phyloP scores from a whole-genome alignment of 306 rosid genomes.

The Dalbergia cochinchinensis region DNA sequence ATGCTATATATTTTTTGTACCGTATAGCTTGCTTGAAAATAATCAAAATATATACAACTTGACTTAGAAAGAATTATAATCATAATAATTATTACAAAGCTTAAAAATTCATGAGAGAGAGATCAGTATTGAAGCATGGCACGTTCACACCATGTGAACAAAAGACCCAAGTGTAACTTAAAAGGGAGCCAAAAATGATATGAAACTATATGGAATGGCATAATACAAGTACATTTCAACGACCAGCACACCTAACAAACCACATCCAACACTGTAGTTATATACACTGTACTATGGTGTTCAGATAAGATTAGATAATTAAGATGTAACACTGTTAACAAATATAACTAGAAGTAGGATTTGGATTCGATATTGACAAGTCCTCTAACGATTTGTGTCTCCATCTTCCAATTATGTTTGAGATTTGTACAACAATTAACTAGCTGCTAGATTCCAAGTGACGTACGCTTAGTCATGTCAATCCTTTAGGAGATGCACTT shows the following conservation, averaged over 20 bases:
- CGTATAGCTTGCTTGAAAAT: background rate
- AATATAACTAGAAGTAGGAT: slow-evolving; percentile 26
- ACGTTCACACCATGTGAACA: background rate
- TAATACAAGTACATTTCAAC: background rate
- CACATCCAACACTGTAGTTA: background rate
- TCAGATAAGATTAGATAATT: background rate
- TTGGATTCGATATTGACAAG: slow-evolving; percentile 41
- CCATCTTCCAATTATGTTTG: slow-evolving; percentile 36
- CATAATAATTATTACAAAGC: too few relatives aligned
- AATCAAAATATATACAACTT: background rate
- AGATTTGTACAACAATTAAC: slow-evolving; percentile 39
- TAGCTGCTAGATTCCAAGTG: slow-evolving; percentile 24
- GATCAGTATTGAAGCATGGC: background rate
- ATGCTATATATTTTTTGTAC: background rate
- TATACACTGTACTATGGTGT: background rate
- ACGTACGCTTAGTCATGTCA: slow-evolving; percentile 49
- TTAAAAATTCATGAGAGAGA: too few relatives aligned
- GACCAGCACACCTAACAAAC: background rate
- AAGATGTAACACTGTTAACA: background rate
- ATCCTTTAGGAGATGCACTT: slow-evolving; percentile 32
- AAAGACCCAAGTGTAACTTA: slow-evolving; percentile 5
- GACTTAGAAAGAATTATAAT: background rate
- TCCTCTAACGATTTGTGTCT: slow-evolving; percentile 12
- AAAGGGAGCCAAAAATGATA: background rate
- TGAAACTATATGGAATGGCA: background rate